Evolutionary conservation across 176 grass and related monocot species (phyloP), one percentile per base, ranked within the genome.

Genomic region (bread wheat (Triticum aestivum)): DNA sequence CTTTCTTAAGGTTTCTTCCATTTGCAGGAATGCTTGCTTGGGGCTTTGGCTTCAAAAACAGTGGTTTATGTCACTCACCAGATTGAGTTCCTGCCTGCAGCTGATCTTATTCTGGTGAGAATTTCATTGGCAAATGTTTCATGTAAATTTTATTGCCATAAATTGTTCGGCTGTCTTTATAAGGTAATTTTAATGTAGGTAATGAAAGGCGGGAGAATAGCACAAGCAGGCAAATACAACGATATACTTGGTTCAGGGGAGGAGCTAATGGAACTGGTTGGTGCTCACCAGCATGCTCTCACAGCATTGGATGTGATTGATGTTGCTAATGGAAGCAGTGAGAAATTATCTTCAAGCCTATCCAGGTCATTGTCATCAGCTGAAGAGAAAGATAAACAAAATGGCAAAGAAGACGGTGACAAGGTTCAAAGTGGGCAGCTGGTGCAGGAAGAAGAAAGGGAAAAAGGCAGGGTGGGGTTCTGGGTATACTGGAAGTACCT

Each of bases 41-140:
- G 89, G 32, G 51, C 83, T 85, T 80, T 98, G 83, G 77, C 86
- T 81, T 89, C 83, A 72, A 98, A 98, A 81, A 98, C 96, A 9
- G 88, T 98, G 49, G 89, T 98, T 67, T 98, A 95, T 92, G 91
- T 98, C 13, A 98, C 96, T 11, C 96, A 98, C 66, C 96, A 98
- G 82, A 84, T 98, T 71, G 93, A 98, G 78, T 95, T 98, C 69
- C 69, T 98, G 75, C 96, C 96, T 5, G 66, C 93, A 70, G 91
- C 96, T 61, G 91, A 98, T 34, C 93, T 98, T 76, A 95, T 98
- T 75, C 88, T 98, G 83, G 96, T 98, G 69, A 94, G 75, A 78
- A 73, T 62, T 87, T 89, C 18, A 18, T 84, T 42, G 23, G 35
- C 1, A 42, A 77, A 52, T 8, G 4, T 42, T 79, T 17, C 21